Percentiles rank a stretch among this genome's conserved stretches.
These are phyloP conservation scores for Trichoderma gracile DNA, from an alignment of 2,329 filamentous ascomycete genomes.

Conservation along the genomic window DNA sequence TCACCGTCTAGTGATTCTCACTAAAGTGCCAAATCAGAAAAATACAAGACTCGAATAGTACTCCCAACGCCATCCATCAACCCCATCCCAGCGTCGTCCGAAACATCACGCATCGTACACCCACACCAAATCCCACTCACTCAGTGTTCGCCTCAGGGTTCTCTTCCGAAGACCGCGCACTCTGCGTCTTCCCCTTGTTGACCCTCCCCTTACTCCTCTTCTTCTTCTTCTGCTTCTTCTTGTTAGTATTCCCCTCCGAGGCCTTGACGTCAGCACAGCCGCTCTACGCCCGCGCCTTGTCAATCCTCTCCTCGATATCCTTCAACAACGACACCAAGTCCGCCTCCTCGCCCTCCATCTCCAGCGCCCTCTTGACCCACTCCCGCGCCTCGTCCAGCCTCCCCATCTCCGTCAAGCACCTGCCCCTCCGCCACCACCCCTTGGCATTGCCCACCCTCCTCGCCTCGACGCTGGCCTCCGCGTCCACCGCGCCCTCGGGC, in stretches of 20 bases:
- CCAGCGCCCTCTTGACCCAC: slow-evolving; percentile 75
- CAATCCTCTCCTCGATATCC: slow-evolving; percentile 57
- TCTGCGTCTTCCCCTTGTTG: background rate
- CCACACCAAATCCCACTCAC: background rate
- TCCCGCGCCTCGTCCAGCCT: slow-evolving; percentile 76
- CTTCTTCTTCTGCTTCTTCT: background rate
- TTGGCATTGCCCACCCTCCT: slow-evolving; percentile 87
- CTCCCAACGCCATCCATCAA: slow-evolving; percentile 11
- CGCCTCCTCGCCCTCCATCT: slow-evolving; percentile 74
- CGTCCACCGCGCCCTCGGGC: slow-evolving; percentile 85
- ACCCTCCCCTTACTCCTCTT: background rate
- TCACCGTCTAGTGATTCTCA: background rate
- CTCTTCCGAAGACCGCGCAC: background rate
- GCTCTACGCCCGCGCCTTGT: slow-evolving; percentile 40
- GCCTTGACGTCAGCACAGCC: background rate
- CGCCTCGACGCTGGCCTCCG: slow-evolving; percentile 83
- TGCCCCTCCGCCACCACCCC: slow-evolving; percentile 88
- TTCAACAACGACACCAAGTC: slow-evolving; percentile 64
- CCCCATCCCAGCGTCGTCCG: background rate
- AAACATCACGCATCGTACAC: background rate
- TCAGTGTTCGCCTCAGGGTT: no score
- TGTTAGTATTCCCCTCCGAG: background rate
- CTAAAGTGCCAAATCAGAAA: background rate
- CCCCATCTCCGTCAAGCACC: slow-evolving; percentile 89
- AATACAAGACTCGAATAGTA: background rate